A percentile compares a stretch with the other conserved stretches of the same genome.
Evolutionary conservation across 768 basidiomycete species (phyloP).

Genomic region (Lactarius trivialis): DNA sequence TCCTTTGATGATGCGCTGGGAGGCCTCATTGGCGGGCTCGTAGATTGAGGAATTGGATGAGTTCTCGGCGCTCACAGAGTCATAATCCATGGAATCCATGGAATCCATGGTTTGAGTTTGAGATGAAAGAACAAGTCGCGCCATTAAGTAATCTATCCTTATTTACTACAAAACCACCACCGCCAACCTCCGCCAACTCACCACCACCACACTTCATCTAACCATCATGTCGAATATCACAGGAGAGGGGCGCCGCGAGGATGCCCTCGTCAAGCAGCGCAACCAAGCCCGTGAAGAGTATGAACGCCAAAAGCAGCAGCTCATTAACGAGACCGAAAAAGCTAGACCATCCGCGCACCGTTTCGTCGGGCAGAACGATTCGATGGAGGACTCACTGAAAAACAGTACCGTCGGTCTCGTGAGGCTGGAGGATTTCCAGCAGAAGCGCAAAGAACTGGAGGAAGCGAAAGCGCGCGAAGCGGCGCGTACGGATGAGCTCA

Average conservation of each 20-base stretch:
- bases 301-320: conserved; percentile 70
- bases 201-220: background rate
- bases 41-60: too few species aligned
- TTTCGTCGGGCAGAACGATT: conserved; percentile 92
- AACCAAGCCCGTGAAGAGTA: conserved; percentile 73
- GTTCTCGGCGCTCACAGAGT: too few species aligned
- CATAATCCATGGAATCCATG: too few species aligned
- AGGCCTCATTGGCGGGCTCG: too few species aligned
- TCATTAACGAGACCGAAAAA: conserved; percentile 88
- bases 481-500: conserved; percentile 74
- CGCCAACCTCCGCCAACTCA: background rate
- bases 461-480: conserved; percentile 89
- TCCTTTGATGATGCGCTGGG: too few species aligned
- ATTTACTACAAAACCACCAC: background rate
- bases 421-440: conserved; percentile 86
- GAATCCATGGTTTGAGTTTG: too few species aligned
- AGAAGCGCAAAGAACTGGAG: conserved; percentile 79
- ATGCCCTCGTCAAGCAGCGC: conserved; percentile 80
- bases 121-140: too few species aligned
- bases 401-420: conserved; percentile 89
- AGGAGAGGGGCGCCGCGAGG: conserved; percentile 80
- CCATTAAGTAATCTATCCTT: too few species aligned
- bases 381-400: conserved; percentile 90
- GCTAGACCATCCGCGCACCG: conserved; percentile 80
- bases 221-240: conserved; percentile 66